Base-by-base conservation (phyloP, 768 basidiomycete species). In the Russula virescens region DNA sequence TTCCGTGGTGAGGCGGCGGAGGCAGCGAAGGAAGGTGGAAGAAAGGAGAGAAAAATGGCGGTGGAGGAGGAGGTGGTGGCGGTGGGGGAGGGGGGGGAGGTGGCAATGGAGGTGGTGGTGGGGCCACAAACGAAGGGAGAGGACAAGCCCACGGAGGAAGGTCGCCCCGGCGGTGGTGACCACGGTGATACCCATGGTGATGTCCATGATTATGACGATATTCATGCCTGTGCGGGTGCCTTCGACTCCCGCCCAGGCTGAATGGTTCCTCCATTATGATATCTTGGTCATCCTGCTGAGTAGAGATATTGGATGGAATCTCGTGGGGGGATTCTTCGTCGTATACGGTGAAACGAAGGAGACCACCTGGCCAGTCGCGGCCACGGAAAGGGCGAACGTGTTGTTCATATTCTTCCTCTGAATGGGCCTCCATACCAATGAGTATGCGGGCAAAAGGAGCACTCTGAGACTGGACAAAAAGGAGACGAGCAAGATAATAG, bases 401-500 rank as follows among this genome's bases (percentile, higher is more conserved):
- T 34, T 69, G 74, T 54, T 76, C 70, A 68, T 88, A 92, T 61
- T 90, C 85, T 23, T 81, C 78, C 2, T 77, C 76, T 53, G 75
- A 77, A 69, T 79, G 83, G 16, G 85, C 83, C 69, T 87, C 84
- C 59, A 74, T 80, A 55, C 78, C 82, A 61, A 91, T 78, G 35
- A 90, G 74, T 50, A 90, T 82, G 42, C 84, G 83, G 48, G 79
- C 75, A 7, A 81, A 72, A 61, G 77, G 75, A 18, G 75, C 75
- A n/a, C 80, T 77, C 63, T 85, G 78, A 6, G 68, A 68, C 31
- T 85, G 85, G 47, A 84, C 85, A 73, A 91, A 89, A 21, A 89
- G 73, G 53, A 92, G 79, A 62, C 81, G 84, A 53, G 84, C 84
- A 59, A 90, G 75, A 76, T 80, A 83, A 74, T 81, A 87, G 59